Evolutionary conservation across 75 land plant genomes (phyloP), one percentile per base, ranked within the genome.

Genomic region (Picea glauca): DNA sequence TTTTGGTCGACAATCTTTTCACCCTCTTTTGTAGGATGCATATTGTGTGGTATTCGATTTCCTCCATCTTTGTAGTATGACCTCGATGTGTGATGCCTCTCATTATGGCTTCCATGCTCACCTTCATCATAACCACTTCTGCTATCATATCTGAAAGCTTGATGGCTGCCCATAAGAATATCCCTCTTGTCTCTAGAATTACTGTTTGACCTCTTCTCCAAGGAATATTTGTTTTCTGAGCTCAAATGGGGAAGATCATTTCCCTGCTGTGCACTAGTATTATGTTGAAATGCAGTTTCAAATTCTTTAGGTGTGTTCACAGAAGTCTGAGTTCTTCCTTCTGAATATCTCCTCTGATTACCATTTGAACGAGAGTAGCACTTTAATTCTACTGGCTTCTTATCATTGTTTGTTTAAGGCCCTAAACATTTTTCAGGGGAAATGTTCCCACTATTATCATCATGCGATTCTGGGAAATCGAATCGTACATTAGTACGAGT

Each of bases 281-380:
- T 67, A 67, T 67, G 46, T 67, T 67, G 72, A 38, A 15, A 4
- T 67, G 46, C 72, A 67, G 72, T 32, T 67, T 67, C 72, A 67
- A 7, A 20, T 35, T 67, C 72, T 67, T 67, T 43, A 67, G 72
- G 35, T 67, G 5, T 38, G 35, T 7, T 38, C 43, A 67, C 12
- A 35, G 7, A 67, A 17, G 43, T 17, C 14, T 31, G 72, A 5
- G 35, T 14, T 67, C 2, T 38, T 67, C 46, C 46, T 1, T 67
- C 43, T 18, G 17, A 35, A 67, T 67, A 67, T 38, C 35, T 67
- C 72, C 72, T 67, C 3, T 32, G 5, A 18, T 32, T 67, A 67
- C 46, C 46, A 67, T 67, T 67, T 67, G 72, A 67, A 67, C 46
- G 72, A 43, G 72, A 67, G 38, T 67, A 67, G 20, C 17, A 35